These are phyloP conservation scores for Solanum hybrid DNA, from an alignment of 305 asterid species.

Conservation along the genomic window DNA sequence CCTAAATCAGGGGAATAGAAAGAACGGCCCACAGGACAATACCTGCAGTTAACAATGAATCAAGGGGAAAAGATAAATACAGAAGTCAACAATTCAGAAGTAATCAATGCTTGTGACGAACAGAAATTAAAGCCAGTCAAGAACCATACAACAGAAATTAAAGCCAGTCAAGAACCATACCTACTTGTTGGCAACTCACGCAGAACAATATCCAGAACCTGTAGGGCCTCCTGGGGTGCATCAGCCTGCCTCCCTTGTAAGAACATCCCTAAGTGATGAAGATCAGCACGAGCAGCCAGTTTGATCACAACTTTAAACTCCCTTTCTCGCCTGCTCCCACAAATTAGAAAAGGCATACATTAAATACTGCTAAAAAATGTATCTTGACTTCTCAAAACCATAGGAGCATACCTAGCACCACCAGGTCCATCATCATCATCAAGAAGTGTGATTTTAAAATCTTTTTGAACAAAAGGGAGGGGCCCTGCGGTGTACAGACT, in stretches of 20 bases:
- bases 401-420: conserved; percentile 35
- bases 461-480: conserved; percentile 68
- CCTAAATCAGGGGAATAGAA: conserved; percentile 82
- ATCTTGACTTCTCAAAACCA: neutral
- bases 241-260: conserved; percentile 87
- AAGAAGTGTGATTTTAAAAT: conserved; percentile 52
- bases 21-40: conserved; percentile 78
- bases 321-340: conserved; percentile 55
- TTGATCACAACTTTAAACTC: conserved; percentile 80
- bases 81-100: neutral
- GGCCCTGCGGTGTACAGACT: conserved; percentile 95
- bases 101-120: neutral
- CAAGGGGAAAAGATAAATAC: neutral
- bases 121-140: neutral
- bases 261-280: conserved; percentile 92
- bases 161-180: conserved; percentile 20
- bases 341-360: neutral
- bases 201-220: conserved; percentile 89
- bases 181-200: conserved; percentile 79
- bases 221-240: conserved; percentile 97
- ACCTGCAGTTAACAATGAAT: conserved; percentile 27
- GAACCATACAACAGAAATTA: conserved; percentile 22
- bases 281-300: conserved; percentile 91
- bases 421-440: conserved; percentile 79
- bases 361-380: neutral